Base-by-base conservation (phyloP, 495 filamentous ascomycete species). In the Xylaria grammica region DNA sequence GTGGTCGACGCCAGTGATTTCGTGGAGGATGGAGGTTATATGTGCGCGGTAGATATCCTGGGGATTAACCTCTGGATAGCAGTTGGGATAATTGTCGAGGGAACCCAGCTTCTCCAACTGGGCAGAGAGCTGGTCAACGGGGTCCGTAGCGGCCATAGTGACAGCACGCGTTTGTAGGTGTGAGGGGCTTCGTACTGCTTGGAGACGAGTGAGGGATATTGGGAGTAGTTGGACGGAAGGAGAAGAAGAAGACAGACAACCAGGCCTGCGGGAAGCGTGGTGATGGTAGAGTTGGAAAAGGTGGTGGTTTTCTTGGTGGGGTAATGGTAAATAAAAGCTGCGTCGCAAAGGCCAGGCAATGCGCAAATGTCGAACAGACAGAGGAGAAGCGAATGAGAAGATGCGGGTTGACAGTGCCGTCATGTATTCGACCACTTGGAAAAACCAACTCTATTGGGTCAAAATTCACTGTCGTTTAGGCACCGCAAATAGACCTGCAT, bases 41-140 rank as follows among this genome's bases (percentile, higher is more conserved):
- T 96, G 91, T 54, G 89, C 85, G 44, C 95, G 85, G 82, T 94
- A 98, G 63, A 96, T 80, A 74, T 99, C 94, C 62, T 93, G 82
- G 24, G 91, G 90, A 80, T 99, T 99, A 70, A 87, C 63, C 10
- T 89, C 83, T 24, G 93, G 91, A 65, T 85, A 77, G 38, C 81
- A 84, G 64, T 80, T 81, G 44, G 85, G 84, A 65, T 81, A 89
- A 54, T 77, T 77, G 32, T 77, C 72, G 55, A 80, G 57, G 40
- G 72, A 69, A 9, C 75, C 74, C 67, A 83, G 74, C 62, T 64
- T 44, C 60, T 77, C 72, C 51, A 83, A 71, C 71, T 76, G 68
- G 51, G 69, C 63, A 19, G 72, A 69, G 58, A 80, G 74, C 66
- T 77, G 63, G 17, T 76, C 74, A 64, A 82, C 75, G 22, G 64